A percentile compares a stretch with the other conserved stretches of the same genome.
Conservation (phyloP, 106 monocot species). For the Phalaenopsis aphrodite region DNA sequence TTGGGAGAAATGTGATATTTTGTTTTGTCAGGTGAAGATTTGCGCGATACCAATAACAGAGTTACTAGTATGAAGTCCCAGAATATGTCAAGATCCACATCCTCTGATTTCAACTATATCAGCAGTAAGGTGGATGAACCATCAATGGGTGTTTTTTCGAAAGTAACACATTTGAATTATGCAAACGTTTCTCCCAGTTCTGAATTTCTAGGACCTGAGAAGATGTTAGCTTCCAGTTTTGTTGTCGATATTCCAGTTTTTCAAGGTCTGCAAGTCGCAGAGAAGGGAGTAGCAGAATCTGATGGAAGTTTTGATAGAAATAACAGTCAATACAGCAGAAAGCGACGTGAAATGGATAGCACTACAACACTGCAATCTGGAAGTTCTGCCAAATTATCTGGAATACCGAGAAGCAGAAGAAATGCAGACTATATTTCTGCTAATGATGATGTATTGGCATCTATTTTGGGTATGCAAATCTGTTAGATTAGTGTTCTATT, state of each 20-base stretch:
- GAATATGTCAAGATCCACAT: constrained; percentile 18
- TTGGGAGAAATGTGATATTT: background rate
- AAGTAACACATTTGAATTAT: constrained; percentile 22
- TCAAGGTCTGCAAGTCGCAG: constrained; percentile 48
- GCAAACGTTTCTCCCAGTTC: constrained; percentile 39
- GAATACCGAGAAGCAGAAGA: constrained; percentile 35
- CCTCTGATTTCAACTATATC: constrained; percentile 1
- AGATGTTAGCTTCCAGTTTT: constrained; percentile 47
- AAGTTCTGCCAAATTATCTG: constrained; percentile 38
- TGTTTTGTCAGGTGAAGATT: constrained; percentile 21
- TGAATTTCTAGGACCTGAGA: constrained; percentile 82
- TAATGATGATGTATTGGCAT: constrained; percentile 85
- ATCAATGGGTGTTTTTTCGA: constrained; percentile 10
- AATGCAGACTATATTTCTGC: constrained; percentile 49
- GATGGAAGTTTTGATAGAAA: constrained; percentile 65
- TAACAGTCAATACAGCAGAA: constrained; percentile 42
- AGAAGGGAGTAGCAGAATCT: constrained; percentile 48
- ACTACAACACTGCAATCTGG: constrained; percentile 34
- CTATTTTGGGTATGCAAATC: constrained; percentile 74
- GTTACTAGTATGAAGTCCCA: constrained; percentile 2
- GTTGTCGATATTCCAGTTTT: constrained; percentile 30
- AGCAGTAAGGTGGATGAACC: constrained; percentile 11
- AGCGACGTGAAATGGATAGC: constrained; percentile 43
- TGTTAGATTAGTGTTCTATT: background rate
- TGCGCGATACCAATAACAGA: constrained; percentile 5